A percentile compares a stretch with the other conserved stretches of the same genome.
Evolutionary conservation across 1,284 basidiomycete species (phyloP).

Genomic region (Cryptococcus floricola): DNA sequence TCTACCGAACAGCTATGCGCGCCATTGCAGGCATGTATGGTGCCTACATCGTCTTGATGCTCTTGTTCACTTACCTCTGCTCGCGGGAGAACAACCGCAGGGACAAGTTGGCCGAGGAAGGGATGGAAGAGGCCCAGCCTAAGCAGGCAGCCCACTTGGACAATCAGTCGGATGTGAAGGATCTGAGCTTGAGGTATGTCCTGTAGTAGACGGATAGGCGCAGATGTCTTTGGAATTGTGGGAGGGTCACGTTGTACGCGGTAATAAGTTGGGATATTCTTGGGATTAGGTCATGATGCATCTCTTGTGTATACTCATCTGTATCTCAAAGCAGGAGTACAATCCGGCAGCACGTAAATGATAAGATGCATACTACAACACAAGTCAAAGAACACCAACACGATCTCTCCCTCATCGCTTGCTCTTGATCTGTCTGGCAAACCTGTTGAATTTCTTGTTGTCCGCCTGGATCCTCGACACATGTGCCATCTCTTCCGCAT

Average conservation of each 20-base stretch:
- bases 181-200: not conserved
- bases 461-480: slow-evolving; percentile 41
- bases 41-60: slow-evolving; percentile 7
- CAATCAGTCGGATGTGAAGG: slow-evolving; percentile 9
- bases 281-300: too few species aligned
- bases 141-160: slow-evolving; percentile 6
- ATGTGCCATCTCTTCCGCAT: slow-evolving; percentile 33
- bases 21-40: slow-evolving; percentile 9
- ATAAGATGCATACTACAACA: slow-evolving; percentile 4
- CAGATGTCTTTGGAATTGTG: not conserved
- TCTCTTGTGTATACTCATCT: too few species aligned
- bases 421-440: slow-evolving; percentile 31
- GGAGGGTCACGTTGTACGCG: not conserved
- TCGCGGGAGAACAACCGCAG: slow-evolving; percentile 10
- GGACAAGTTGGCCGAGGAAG: slow-evolving; percentile 8
- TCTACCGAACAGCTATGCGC: slow-evolving; percentile 11
- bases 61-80: slow-evolving; percentile 5
- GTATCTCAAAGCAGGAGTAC: not conserved
- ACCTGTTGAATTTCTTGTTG: slow-evolving; percentile 47
- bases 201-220: too few species aligned
- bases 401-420: slow-evolving; percentile 7
- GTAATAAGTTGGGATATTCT: too few species aligned
- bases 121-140: slow-evolving; percentile 8
- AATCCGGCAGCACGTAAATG: not conserved
- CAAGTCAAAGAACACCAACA: not conserved